A percentile compares a stretch with the other conserved stretches of the same genome.
Evolutionary conservation across 257 asterid species (phyloP).

Genomic region (Thymus mandschuricus): DNA sequence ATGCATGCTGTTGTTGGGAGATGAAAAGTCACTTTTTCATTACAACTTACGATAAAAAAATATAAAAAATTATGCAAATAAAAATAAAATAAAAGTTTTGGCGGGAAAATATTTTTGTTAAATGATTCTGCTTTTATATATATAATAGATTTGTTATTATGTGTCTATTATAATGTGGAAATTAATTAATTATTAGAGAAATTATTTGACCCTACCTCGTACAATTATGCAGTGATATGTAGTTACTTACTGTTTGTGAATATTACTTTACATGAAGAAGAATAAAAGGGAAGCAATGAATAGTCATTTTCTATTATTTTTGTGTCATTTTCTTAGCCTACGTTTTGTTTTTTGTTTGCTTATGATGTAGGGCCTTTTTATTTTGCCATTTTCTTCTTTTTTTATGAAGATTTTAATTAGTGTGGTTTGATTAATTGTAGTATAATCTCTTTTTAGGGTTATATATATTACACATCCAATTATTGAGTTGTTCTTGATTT

Average conservation of each 20-base stretch:
- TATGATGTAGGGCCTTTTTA: constrained; percentile 11
- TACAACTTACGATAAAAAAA: no score
- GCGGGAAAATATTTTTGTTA: no score
- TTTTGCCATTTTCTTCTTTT: background rate
- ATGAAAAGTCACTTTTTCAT: no score
- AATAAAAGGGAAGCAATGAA: constrained; percentile 27
- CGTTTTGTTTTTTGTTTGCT: constrained; percentile 31
- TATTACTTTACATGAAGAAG: constrained; percentile 23
- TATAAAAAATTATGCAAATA: no score
- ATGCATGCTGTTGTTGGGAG: no score
- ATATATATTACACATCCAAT: background rate
- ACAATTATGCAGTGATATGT: constrained; percentile 19
- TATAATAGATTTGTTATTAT: background rate
- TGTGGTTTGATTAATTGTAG: constrained; percentile 5
- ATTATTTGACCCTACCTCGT: constrained; percentile 20
- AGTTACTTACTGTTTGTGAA: constrained; percentile 32
- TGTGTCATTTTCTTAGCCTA: constrained; percentile 30
- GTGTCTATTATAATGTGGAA: background rate
- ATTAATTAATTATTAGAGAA: background rate
- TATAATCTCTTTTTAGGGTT: background rate
- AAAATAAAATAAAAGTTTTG: no score
- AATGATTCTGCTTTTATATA: no score
- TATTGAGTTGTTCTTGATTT: background rate
- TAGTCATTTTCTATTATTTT: constrained; percentile 29
- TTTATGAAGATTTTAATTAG: background rate